phyloP scores from a whole-genome alignment of 225 moss, liverwort and hornwort genomes.

The Sphagnum contortum region DNA sequence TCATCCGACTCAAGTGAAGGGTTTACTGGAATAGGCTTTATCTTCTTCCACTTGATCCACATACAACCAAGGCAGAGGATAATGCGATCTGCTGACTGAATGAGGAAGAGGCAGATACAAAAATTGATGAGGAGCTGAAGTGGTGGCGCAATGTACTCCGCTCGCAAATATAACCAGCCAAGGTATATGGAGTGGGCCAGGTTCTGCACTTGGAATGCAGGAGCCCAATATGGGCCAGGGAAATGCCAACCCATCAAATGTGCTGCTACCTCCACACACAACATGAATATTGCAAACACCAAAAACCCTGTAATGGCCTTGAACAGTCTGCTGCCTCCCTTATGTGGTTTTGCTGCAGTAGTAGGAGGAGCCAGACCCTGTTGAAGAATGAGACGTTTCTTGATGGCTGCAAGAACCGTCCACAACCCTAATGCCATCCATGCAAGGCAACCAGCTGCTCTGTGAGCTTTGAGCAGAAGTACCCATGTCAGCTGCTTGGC shows the following conservation, averaged over 20 bases:
- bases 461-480: constrained; percentile 43
- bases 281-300: constrained; percentile 39
- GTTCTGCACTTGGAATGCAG: constrained; percentile 24
- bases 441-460: constrained; percentile 50
- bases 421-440: constrained; percentile 52
- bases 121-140: constrained; percentile 39
- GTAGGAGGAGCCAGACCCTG: constrained; percentile 30
- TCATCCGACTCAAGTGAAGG: constrained; percentile 32
- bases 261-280: constrained; percentile 35
- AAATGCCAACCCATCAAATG: constrained; percentile 56
- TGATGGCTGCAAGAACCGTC: constrained; percentile 39
- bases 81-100: constrained; percentile 45
- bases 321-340: constrained; percentile 23
- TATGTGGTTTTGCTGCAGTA: constrained; percentile 18
- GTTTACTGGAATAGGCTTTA: constrained; percentile 27
- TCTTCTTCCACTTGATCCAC: constrained; percentile 33
- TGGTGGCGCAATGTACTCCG: constrained; percentile 36
- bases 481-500: constrained; percentile 60
- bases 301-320: constrained; percentile 46
- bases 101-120: constrained; percentile 45
- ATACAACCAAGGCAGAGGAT: constrained; percentile 45
- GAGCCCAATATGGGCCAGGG: constrained; percentile 26
- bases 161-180: constrained; percentile 32
- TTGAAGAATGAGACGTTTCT: constrained; percentile 41
- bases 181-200: constrained; percentile 30